Evolutionary conservation across 2,329 filamentous ascomycete species (phyloP), one percentile per base, ranked within the genome.

Genomic region (Blastomyces emzantsi): DNA sequence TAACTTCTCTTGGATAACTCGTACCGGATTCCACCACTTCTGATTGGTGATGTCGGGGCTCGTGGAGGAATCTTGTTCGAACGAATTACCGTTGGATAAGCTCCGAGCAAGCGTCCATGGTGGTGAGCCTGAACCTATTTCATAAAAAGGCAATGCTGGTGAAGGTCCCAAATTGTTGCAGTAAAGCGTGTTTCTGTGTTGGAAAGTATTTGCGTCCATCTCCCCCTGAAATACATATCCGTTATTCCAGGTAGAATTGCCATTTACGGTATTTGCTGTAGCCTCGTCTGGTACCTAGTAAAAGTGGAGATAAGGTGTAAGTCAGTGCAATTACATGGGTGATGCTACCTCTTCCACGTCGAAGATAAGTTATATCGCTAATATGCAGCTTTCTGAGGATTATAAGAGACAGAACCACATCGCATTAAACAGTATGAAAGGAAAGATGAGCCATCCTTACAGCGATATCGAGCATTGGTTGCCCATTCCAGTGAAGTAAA

Each of bases 1-100:
- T 25, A 66, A 58, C 15, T 70, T 69, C 2, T 65, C 49, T 4
- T 67, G 62, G 9, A 69, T 65, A 56, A 72, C 66, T 62, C 70
- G 71, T 33, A 76, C 63, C 30, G 73, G 70, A 54, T 67, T 74
- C 74, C 74, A 76, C 2, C 70, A 71, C 66, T 74, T 72, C 61
- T 72, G 72, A 25, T 68, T 60, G 64, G 61, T 17, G 57, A 36
- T 43, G 17, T 15, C 39, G 25, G 43, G 61, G 19, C 30, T 17
- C 15, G 19, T 2, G 19, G 33, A 7, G 22, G 45, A n/a, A 30
- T 41, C 36, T 22, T 51, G 51, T 22, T 36, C 33, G 51, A 57
- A 56, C 25, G 11, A 17, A 33, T 22, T 30, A 36, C n/a, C 1
- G n/a, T 62, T 57, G 22, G 47, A 28, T 8, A 36, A 15, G 25